Evolutionary conservation across 495 filamentous ascomycete genomes (phyloP).

Genomic region (Annulohypoxylon nitens): DNA sequence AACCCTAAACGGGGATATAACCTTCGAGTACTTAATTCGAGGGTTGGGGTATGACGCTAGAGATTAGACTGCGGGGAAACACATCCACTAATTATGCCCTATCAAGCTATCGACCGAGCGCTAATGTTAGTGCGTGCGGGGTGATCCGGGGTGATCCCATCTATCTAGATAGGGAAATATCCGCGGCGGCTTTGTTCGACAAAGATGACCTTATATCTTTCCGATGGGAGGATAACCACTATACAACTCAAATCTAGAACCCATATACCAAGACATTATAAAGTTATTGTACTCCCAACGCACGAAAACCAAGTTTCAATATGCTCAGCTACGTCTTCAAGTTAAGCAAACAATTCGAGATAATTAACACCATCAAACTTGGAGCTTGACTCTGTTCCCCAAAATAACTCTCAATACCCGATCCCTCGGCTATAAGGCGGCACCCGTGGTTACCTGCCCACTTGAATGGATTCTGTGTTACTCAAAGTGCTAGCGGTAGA

Average conservation of each 20-base stretch:
- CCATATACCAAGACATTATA: neutral
- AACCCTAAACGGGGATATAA: neutral
- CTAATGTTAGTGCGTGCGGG: conserved; percentile 1
- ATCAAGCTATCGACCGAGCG: neutral
- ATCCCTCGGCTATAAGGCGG: neutral
- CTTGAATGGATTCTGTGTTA: neutral
- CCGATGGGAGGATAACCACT: neutral
- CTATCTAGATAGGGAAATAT: neutral
- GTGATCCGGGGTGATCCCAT: neutral
- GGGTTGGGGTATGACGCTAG: neutral
- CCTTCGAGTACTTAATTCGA: neutral
- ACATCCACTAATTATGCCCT: neutral
- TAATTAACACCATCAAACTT: neutral
- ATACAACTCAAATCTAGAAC: neutral
- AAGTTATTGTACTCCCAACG: neutral
- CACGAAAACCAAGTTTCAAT: neutral
- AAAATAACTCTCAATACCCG: neutral
- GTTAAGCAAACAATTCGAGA: neutral
- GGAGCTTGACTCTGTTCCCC: neutral
- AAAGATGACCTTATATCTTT: neutral
- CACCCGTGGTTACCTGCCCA: neutral
- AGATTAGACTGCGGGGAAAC: conserved; percentile 3
- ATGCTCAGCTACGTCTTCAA: too few relatives aligned
- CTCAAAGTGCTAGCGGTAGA: too few relatives aligned
- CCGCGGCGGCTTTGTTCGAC: neutral